Conservation (phyloP, 225 moss, liverwort and hornwort species). For the Polytrichum commune region DNA sequence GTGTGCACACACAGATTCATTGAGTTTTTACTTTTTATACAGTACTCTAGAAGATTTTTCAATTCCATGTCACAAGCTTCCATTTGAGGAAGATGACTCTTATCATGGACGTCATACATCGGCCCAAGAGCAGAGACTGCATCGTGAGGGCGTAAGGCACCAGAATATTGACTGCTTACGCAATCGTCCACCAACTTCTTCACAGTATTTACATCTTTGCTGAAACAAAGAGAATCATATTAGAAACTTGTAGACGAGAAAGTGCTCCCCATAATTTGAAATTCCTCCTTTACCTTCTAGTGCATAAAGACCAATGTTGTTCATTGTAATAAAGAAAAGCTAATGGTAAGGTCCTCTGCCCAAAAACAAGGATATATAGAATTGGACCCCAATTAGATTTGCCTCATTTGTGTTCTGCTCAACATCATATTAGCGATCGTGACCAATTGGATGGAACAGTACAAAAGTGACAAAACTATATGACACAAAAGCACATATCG, state of each 20-base stretch:
- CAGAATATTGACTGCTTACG: slow-evolving; percentile 72
- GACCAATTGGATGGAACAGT: too few relatives aligned
- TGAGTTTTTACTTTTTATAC: slow-evolving; percentile 84
- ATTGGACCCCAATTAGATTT: too few relatives aligned
- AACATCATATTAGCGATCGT: too few relatives aligned
- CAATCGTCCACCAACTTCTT: slow-evolving; percentile 96
- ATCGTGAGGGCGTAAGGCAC: slow-evolving; percentile 87
- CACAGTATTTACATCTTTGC: slow-evolving; percentile 98
- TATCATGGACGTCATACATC: slow-evolving; percentile 88
- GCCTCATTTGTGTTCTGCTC: too few relatives aligned
- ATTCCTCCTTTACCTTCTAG: too few relatives aligned
- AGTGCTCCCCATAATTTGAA: too few relatives aligned
- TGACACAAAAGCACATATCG: too few relatives aligned
- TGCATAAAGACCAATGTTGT: too few relatives aligned
- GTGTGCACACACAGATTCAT: slow-evolving; percentile 89
- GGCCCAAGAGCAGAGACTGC: slow-evolving; percentile 92
- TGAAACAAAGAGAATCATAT: slow-evolving; percentile 24
- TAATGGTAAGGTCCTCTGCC: too few relatives aligned
- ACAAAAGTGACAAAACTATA: too few relatives aligned
- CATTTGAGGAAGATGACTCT: slow-evolving; percentile 75
- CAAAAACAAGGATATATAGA: too few relatives aligned
- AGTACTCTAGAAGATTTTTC: slow-evolving; percentile 74
- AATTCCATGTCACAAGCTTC: slow-evolving; percentile 73
- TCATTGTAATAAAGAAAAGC: too few relatives aligned
- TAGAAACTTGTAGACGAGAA: background rate